These are phyloP conservation scores for Magnusiomyces clavatus DNA, from an alignment of 1,139 yeast genomes.

Conservation along the genomic window DNA sequence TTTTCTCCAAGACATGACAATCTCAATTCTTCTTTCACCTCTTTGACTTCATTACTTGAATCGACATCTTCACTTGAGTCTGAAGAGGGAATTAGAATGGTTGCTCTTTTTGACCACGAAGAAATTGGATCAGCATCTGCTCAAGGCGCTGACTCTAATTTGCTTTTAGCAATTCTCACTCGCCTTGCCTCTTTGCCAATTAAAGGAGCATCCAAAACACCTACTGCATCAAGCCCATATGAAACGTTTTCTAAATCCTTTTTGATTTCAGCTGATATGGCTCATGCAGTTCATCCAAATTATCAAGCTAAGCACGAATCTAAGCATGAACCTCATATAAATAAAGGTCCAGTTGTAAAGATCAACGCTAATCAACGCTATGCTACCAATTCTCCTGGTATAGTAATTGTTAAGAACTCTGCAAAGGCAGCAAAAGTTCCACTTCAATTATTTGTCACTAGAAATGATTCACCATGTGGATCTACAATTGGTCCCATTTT, in stretches of 20 bases:
- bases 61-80: conserved; percentile 37
- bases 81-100: conserved; percentile 55
- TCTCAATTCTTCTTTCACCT: conserved; percentile 77
- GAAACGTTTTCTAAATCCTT: conserved; percentile 77
- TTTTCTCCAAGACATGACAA: conserved; percentile 93
- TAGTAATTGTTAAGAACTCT: conserved; percentile 64
- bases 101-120: conserved; percentile 85
- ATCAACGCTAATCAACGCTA: conserved; percentile 93
- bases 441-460: conserved; percentile 63
- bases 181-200: conserved; percentile 50
- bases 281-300: conserved; percentile 96
- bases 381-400: conserved; percentile 88
- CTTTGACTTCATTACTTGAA: conserved; percentile 61
- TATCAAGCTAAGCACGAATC: conserved; percentile 69
- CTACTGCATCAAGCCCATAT: conserved; percentile 36
- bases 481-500: conserved; percentile 94
- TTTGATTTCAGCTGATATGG: conserved; percentile 88
- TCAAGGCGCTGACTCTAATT: conserved; percentile 93
- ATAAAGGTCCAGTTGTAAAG: conserved; percentile 88
- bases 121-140: conserved; percentile 91
- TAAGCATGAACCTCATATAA: conserved; percentile 70
- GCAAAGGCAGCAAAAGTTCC: conserved; percentile 57
- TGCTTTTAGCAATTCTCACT: conserved; percentile 68
- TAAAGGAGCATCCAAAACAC: conserved; percentile 30
- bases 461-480: conserved; percentile 92